Conservation (phyloP, 2,329 filamentous ascomycete species). For the Lecanicillium sp. region DNA sequence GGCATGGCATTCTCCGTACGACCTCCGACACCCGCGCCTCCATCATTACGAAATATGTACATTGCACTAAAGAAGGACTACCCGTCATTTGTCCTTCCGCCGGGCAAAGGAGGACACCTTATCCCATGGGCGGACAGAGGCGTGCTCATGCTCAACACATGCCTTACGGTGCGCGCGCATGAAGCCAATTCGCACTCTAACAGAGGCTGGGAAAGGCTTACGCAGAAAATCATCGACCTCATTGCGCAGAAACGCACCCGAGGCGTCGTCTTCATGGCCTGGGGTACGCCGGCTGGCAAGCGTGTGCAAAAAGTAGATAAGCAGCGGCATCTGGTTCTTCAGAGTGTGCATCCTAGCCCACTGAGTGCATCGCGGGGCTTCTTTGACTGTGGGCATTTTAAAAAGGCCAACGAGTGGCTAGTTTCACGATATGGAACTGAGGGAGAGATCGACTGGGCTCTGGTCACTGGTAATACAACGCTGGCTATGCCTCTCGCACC, state of each 20-base stretch:
- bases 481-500: constrained; percentile 17
- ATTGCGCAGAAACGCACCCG: constrained; percentile 67
- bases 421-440: constrained; percentile 67
- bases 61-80: constrained; percentile 82
- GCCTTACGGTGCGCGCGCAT: constrained; percentile 84
- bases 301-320: constrained; percentile 66
- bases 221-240: constrained; percentile 81
- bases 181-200: constrained; percentile 79
- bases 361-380: constrained; percentile 77
- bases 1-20: constrained; percentile 93
- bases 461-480: constrained; percentile 30
- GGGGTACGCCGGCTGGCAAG: constrained; percentile 80
- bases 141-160: constrained; percentile 89
- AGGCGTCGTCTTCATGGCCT: constrained; percentile 92
- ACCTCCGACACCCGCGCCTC: constrained; percentile 78
- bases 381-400: constrained; percentile 76
- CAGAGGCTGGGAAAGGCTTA: constrained; percentile 88
- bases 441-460: constrained; percentile 77
- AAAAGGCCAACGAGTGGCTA: constrained; percentile 78
- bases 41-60: constrained; percentile 92
- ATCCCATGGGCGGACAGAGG: constrained; percentile 92
- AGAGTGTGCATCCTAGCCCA: constrained; percentile 89
- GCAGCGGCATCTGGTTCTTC: constrained; percentile 71
- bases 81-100: constrained; percentile 65
- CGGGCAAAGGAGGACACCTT: constrained; percentile 71